These are phyloP conservation scores for Boletus rubescentipes DNA, from an alignment of 768 basidiomycete species.

Conservation along the genomic window DNA sequence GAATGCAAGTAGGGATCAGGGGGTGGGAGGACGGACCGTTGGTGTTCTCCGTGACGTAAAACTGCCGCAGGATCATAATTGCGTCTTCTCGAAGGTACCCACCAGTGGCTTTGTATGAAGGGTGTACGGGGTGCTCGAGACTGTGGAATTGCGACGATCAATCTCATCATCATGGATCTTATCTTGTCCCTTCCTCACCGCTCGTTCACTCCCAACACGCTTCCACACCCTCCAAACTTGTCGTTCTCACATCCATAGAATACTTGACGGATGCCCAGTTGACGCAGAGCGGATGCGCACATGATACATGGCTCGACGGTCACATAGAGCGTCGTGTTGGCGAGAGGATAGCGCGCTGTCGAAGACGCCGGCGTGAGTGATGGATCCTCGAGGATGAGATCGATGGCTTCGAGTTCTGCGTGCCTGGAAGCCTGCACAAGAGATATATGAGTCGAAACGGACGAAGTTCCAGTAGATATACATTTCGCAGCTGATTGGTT, in stretches of 20 bases:
- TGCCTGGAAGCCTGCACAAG: conserved; percentile 90
- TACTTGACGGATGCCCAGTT: conserved; percentile 87
- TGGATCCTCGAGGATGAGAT: conserved; percentile 70
- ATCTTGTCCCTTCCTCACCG: conserved; percentile 44
- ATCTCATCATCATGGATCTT: neutral
- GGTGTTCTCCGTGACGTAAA: conserved; percentile 91
- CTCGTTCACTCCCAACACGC: conserved; percentile 85
- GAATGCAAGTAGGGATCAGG: neutral
- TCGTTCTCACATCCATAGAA: conserved; percentile 95
- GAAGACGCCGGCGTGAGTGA: conserved; percentile 48
- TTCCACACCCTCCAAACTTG: conserved; percentile 94
- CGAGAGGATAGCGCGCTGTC: conserved; percentile 59
- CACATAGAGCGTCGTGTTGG: conserved; percentile 85
- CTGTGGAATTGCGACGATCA: conserved; percentile 37
- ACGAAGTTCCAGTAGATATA: conserved; percentile 33
- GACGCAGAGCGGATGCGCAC: conserved; percentile 95
- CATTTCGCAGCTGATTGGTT: conserved; percentile 93
- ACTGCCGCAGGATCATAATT: conserved; percentile 81
- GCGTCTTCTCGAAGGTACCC: conserved; percentile 82
- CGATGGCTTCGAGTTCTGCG: conserved; percentile 96
- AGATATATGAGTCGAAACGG: neutral
- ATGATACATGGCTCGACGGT: conserved; percentile 99
- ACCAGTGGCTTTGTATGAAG: conserved; percentile 69
- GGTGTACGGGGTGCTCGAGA: conserved; percentile 69
- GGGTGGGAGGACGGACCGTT: conserved; percentile 60